phyloP scores from a whole-genome alignment of 352 stramenopile species.

The Discostella stelligera region DNA sequence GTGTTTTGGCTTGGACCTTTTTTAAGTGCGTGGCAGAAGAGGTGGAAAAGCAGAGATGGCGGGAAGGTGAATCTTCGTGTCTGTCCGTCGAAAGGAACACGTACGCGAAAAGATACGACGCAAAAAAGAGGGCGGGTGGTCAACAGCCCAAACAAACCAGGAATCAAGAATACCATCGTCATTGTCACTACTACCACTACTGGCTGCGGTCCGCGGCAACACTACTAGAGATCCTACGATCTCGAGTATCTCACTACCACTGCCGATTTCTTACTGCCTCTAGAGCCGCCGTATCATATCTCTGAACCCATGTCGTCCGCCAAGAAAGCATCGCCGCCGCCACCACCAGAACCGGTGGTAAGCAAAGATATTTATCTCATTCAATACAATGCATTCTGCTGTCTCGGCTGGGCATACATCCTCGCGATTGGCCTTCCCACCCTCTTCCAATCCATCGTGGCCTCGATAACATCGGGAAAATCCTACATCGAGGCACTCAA shows the following conservation, averaged over 20 bases:
- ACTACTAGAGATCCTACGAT: no score
- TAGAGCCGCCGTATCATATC: no score
- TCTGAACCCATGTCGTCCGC: neutral
- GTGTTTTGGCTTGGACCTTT: no score
- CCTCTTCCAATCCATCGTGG: conserved; percentile 18
- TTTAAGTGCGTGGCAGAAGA: no score
- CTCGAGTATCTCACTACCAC: neutral
- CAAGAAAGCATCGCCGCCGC: neutral
- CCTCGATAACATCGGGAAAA: conserved; percentile 4
- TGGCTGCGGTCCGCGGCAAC: no score
- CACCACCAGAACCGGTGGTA: neutral
- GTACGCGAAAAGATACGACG: neutral
- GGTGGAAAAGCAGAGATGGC: neutral
- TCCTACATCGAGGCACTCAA: conserved; percentile 36
- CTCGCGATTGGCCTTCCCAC: conserved; percentile 49
- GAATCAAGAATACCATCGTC: no score
- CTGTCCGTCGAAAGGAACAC: neutral
- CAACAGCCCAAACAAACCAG: no score
- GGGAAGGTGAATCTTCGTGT: neutral
- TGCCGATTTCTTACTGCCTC: neutral
- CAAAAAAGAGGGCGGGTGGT: no score
- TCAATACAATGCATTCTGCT: conserved; percentile 82
- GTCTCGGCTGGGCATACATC: conserved; percentile 78
- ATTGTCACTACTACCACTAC: neutral
- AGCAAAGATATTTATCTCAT: conserved; percentile 77